Evolutionary conservation across 495 filamentous ascomycete species (phyloP).

Genomic region (Penicillium macrosclerotiorum): DNA sequence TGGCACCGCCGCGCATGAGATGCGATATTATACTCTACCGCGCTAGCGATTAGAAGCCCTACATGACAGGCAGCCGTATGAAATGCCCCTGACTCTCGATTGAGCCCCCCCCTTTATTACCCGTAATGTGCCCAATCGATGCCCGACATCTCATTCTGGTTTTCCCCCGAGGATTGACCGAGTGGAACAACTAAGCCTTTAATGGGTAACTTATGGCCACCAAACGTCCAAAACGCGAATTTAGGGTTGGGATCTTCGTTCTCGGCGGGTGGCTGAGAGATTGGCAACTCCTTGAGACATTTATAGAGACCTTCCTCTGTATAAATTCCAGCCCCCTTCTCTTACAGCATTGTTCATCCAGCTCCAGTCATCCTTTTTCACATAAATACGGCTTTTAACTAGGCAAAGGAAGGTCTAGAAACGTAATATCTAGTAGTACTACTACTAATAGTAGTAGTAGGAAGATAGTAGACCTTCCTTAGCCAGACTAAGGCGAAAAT

Average conservation of each 20-base stretch:
- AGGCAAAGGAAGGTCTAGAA: no score
- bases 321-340: no score
- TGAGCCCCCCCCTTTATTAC: not conserved
- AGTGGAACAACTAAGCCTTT: not conserved
- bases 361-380: no score
- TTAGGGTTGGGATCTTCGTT: not conserved
- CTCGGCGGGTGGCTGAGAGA: not conserved
- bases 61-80: not conserved
- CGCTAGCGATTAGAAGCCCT: no score
- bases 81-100: constrained; percentile 1
- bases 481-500: no score
- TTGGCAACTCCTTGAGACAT: not conserved
- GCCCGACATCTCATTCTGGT: constrained; percentile 6
- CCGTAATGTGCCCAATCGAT: constrained; percentile 8
- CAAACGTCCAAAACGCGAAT: not conserved
- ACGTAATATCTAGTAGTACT: no score
- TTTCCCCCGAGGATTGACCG: not conserved
- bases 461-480: no score
- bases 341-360: no score
- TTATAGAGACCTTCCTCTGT: not conserved
- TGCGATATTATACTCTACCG: no score
- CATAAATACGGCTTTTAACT: no score
- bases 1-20: no score
- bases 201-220: not conserved
- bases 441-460: no score